A percentile compares a stretch with the other conserved stretches of the same genome.
phyloP scores from a whole-genome alignment of 306 rosid genomes.

The Sphenostylis stenocarpa region DNA sequence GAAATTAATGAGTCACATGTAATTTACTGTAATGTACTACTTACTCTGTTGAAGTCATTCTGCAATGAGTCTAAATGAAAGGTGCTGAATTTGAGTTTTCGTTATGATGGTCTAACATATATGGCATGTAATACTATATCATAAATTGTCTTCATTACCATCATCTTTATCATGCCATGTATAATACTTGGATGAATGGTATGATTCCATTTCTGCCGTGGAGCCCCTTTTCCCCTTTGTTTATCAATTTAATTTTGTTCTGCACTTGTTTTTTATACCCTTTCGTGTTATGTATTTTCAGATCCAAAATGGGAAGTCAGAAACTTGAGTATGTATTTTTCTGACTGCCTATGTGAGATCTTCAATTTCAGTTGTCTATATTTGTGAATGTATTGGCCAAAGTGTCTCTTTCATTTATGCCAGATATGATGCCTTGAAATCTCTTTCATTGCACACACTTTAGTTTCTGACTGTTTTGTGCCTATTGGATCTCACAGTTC shows the following conservation, averaged over 20 bases:
- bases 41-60: conserved; percentile 7
- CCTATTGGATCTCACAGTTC: conserved; percentile 69
- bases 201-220: background rate
- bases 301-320: background rate
- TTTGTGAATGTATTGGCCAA: background rate
- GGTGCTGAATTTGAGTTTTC: conserved; percentile 4
- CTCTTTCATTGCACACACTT: conserved; percentile 30
- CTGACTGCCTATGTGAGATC: background rate
- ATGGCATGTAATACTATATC: background rate
- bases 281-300: conserved; percentile 13
- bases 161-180: background rate
- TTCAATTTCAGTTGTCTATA: background rate
- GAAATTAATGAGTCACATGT: conserved; percentile 6
- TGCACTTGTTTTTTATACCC: background rate
- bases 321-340: background rate
- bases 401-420: conserved; percentile 15
- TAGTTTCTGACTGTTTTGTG: conserved; percentile 53
- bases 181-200: background rate
- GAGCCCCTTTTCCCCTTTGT: background rate
- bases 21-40: background rate
- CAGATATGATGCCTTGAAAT: conserved; percentile 24
- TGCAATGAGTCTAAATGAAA: conserved; percentile 2
- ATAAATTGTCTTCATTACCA: background rate
- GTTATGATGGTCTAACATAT: background rate
- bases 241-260: background rate